phyloP scores from a whole-genome alignment of 768 basidiomycete genomes.

The Tricholoma sp. region DNA sequence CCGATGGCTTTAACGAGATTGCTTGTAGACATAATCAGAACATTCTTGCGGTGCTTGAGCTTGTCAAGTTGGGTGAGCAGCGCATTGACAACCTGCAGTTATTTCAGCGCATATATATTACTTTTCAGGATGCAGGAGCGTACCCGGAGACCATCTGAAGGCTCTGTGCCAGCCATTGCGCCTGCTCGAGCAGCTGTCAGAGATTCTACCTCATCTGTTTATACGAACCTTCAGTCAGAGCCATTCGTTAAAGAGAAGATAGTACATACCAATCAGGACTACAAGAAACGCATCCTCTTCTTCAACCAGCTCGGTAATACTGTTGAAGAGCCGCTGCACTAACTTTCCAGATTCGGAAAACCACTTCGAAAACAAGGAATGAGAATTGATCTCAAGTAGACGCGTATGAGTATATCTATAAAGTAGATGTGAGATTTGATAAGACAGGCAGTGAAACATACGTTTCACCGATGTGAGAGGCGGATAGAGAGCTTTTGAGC shows the following conservation, averaged over 20 bases:
- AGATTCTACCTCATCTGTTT: slow-evolving; percentile 90
- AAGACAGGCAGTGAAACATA: background rate
- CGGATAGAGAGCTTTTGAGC: slow-evolving; percentile 95
- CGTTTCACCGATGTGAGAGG: slow-evolving; percentile 67
- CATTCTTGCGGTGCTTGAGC: slow-evolving; percentile 88
- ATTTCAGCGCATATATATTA: background rate
- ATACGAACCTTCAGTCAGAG: slow-evolving; percentile 2
- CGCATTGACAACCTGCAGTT: slow-evolving; percentile 89
- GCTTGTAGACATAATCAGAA: slow-evolving; percentile 93
- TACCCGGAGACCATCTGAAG: slow-evolving; percentile 88
- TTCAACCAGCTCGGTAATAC: slow-evolving; percentile 86
- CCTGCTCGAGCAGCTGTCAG: slow-evolving; percentile 92
- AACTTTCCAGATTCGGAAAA: slow-evolving; percentile 99
- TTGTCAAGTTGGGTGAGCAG: slow-evolving; percentile 96
- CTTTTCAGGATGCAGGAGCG: slow-evolving; percentile 13
- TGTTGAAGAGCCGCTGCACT: slow-evolving; percentile 87
- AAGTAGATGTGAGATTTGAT: background rate
- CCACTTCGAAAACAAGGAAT: slow-evolving; percentile 97
- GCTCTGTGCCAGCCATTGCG: slow-evolving; percentile 93
- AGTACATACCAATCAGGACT: slow-evolving; percentile 76
- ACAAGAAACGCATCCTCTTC: slow-evolving; percentile 90
- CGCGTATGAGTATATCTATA: slow-evolving; percentile 79
- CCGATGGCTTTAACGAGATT: slow-evolving; percentile 95
- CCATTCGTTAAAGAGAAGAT: background rate
- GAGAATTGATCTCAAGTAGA: slow-evolving; percentile 95